Evolutionary conservation across 306 rosid genomes (phyloP), one percentile per base, ranked within the genome.

Genomic region (Begonia fuchsioides): DNA sequence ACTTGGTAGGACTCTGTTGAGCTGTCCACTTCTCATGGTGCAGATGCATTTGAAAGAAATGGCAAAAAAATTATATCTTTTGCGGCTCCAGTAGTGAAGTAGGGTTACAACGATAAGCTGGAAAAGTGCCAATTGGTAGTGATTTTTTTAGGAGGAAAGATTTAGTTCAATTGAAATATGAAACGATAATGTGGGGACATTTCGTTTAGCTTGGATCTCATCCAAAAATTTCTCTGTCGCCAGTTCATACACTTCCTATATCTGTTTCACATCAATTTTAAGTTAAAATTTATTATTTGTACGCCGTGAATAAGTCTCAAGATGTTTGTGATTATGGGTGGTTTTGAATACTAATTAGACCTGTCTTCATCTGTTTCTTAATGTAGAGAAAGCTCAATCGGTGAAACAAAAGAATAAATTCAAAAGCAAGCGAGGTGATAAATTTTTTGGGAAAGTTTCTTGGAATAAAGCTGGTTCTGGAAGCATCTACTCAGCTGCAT

Each of bases 381-480:
- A 52, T 57, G 2, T 45, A 92, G 98, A 85, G 61, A 81, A 77
- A 68, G 50, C 68, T 69, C 87, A 77, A 47, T 51, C 55, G 52
- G 61, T 51, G 56, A 92, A 72, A 76, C 98, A 82, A 59, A 85
- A 73, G 75, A 79, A 60, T 49, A 76, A 52, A 63, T 20, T 53
- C 52, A 75, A 51, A 43, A 52, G 72, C 78, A 85, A 80, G 77
- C 84, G 98, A 54, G 75, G 78, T 47, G 96, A 85, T 67, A 71
- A 82, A 56, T 73, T 68, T 66, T n/a, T n/a, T n/a, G n/a, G n/a
- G 62, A 85, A 78, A 72, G 75, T 71, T 52, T 83, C 87, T 45
- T 59, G 63, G 3, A 92, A 77, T 70, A 79, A 92, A 72, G 66
- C 65, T 40, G 85, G 94, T 51, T 59, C 73, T 49, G 58, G 80